Evolutionary conservation across 2,329 filamentous ascomycete species (phyloP).

Genomic region (Claviceps fusiformis): DNA sequence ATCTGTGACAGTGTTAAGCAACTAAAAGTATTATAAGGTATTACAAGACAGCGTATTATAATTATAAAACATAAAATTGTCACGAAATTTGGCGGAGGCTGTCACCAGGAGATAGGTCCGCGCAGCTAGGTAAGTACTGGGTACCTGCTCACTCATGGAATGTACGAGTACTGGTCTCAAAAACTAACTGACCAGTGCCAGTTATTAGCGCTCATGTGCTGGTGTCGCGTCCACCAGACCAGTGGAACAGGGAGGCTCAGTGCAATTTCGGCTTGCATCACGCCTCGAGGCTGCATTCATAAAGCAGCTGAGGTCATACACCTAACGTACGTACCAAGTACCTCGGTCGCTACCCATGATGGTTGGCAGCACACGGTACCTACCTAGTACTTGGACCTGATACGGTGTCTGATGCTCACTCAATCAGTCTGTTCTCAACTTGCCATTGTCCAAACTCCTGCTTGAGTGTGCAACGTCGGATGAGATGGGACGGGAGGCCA

Average conservation of each 20-base stretch:
- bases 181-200: too few relatives aligned
- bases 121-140: background rate
- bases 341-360: too few relatives aligned
- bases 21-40: too few relatives aligned
- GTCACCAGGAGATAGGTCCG: too few relatives aligned
- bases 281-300: background rate
- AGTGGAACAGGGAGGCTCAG: background rate
- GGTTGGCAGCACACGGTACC: background rate
- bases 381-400: too few relatives aligned
- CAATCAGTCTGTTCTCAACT: background rate
- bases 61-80: too few relatives aligned
- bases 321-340: too few relatives aligned
- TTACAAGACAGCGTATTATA: too few relatives aligned
- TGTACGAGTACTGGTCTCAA: background rate
- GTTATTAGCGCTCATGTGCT: background rate
- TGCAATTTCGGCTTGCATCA: background rate
- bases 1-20: too few relatives aligned
- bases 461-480: background rate
- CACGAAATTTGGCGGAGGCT: too few relatives aligned
- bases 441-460: background rate
- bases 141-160: too few relatives aligned
- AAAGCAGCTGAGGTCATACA: background rate
- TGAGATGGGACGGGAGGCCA: background rate
- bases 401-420: too few relatives aligned
- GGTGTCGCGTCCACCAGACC: background rate